These are phyloP conservation scores for Spencermartinsiella europaea DNA, from an alignment of 805 yeast genomes.

Conservation along the genomic window DNA sequence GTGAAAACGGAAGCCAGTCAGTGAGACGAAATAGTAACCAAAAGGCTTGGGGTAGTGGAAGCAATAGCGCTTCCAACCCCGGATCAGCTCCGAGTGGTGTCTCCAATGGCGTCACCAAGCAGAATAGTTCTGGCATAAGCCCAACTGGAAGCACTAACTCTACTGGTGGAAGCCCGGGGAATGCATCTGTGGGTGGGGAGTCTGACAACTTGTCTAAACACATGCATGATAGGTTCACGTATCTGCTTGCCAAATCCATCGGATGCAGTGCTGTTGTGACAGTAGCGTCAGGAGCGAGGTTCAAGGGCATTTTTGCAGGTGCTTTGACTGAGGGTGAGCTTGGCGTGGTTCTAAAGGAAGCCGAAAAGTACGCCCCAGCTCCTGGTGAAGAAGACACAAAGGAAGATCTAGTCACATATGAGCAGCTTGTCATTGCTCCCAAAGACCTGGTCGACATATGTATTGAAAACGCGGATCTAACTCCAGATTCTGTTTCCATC, in stretches of 20 bases:
- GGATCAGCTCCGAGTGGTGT: not conserved
- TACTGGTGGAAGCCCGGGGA: too few species aligned
- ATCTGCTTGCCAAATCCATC: slow-evolving; percentile 51
- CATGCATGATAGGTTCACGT: slow-evolving; percentile 54
- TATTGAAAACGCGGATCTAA: slow-evolving; percentile 37
- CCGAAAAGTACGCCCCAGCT: slow-evolving; percentile 38
- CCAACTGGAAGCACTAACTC: too few species aligned
- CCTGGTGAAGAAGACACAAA: slow-evolving; percentile 33
- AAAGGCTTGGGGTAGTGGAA: not conserved
- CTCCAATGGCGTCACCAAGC: not conserved
- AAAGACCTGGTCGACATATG: slow-evolving; percentile 50
- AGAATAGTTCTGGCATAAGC: too few species aligned
- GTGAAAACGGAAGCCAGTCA: not conserved
- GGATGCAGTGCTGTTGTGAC: slow-evolving; percentile 57
- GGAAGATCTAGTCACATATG: slow-evolving; percentile 27
- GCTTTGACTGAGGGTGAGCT: slow-evolving; percentile 41
- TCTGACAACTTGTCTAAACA: too few species aligned
- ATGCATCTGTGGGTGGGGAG: too few species aligned
- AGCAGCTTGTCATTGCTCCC: slow-evolving; percentile 42
- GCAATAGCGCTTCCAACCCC: not conserved
- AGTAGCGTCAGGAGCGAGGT: slow-evolving; percentile 54
- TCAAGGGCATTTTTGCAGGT: slow-evolving; percentile 54
- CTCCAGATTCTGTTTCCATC: slow-evolving; percentile 18
- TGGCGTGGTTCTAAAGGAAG: slow-evolving; percentile 51
- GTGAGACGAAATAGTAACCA: not conserved